Evolutionary conservation across 352 stramenopile genomes (phyloP).

Genomic region (Globisporangium megalacanthum): DNA sequence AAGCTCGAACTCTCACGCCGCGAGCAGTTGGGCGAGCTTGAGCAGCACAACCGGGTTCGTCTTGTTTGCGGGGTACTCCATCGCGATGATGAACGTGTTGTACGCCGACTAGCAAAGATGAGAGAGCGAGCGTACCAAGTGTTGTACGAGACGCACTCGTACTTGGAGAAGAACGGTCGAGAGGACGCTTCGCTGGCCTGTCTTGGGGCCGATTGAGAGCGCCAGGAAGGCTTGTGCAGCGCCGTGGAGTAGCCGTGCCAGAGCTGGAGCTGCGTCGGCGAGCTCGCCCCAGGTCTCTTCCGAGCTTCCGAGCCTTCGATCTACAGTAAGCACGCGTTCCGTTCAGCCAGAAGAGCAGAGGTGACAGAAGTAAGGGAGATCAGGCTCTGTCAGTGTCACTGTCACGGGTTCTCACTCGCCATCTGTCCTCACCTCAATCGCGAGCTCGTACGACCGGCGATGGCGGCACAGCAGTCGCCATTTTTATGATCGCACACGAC

Average conservation of each 20-base stretch:
- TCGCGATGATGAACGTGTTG: constrained; percentile 72
- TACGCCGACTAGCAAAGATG: constrained; percentile 36
- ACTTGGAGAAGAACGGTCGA: constrained; percentile 8
- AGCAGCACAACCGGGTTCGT: constrained; percentile 48
- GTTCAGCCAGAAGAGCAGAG: neutral
- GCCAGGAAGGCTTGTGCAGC: constrained; percentile 27
- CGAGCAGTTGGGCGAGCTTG: constrained; percentile 44
- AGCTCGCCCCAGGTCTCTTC: constrained; percentile 53
- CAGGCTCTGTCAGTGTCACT: neutral
- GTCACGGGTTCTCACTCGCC: neutral
- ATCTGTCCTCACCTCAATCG: constrained; percentile 32
- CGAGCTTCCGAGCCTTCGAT: constrained; percentile 47
- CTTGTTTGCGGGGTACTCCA: constrained; percentile 73
- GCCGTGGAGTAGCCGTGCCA: constrained; percentile 42
- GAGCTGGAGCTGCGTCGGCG: constrained; percentile 49
- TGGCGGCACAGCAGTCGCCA: constrained; percentile 33
- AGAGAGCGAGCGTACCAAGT: neutral
- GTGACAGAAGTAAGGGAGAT: neutral
- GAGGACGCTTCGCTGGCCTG: constrained; percentile 10
- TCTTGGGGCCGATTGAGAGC: constrained; percentile 2
- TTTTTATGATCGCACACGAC: constrained; percentile 29
- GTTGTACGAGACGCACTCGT: neutral
- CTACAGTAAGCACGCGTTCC: constrained; percentile 16
- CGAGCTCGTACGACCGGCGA: constrained; percentile 24
- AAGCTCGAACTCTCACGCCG: constrained; percentile 44